Evolutionary conservation across 805 yeast species (phyloP).

Genomic region (Metschnikowia hibisci): DNA sequence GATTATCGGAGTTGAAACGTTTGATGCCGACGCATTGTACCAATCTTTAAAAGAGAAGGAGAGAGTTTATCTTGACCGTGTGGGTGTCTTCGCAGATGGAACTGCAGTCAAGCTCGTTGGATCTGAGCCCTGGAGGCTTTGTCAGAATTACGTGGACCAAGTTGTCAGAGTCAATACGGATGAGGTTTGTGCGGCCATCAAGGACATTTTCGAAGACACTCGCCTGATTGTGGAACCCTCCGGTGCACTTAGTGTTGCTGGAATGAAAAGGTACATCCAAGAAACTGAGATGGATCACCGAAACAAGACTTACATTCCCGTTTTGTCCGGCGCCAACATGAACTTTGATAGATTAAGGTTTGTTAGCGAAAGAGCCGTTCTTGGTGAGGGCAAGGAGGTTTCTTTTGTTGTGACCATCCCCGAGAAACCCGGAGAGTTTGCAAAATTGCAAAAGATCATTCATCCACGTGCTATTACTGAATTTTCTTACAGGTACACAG

Average conservation of each 20-base stretch:
- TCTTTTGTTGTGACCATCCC: conserved; percentile 89
- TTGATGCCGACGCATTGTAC: conserved; percentile 89
- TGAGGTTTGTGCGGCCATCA: conserved; percentile 93
- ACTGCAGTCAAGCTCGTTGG: conserved; percentile 92
- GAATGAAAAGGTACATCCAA: conserved; percentile 76
- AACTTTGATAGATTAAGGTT: conserved; percentile 94
- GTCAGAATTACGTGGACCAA: conserved; percentile 80
- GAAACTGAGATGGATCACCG: conserved; percentile 66
- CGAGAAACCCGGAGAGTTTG: conserved; percentile 88
- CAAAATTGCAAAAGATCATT: conserved; percentile 67
- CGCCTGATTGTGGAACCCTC: conserved; percentile 93
- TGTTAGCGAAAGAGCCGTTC: conserved; percentile 93
- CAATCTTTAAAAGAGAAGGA: conserved; percentile 59
- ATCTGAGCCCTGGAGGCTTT: conserved; percentile 83
- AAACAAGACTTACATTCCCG: conserved; percentile 70
- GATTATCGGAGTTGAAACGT: conserved; percentile 92
- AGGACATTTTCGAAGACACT: conserved; percentile 94
- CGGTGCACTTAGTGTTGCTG: conserved; percentile 96
- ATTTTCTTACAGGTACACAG: conserved; percentile 79
- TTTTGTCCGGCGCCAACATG: conserved; percentile 96
- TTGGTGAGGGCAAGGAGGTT: conserved; percentile 98
- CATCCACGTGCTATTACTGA: conserved; percentile 92
- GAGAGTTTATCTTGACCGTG: conserved; percentile 58
- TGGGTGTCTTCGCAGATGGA: conserved; percentile 98
- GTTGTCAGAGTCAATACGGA: conserved; percentile 82